Evolutionary conservation across 768 basidiomycete genomes (phyloP).

Genomic region (Strobilomyces confusus): DNA sequence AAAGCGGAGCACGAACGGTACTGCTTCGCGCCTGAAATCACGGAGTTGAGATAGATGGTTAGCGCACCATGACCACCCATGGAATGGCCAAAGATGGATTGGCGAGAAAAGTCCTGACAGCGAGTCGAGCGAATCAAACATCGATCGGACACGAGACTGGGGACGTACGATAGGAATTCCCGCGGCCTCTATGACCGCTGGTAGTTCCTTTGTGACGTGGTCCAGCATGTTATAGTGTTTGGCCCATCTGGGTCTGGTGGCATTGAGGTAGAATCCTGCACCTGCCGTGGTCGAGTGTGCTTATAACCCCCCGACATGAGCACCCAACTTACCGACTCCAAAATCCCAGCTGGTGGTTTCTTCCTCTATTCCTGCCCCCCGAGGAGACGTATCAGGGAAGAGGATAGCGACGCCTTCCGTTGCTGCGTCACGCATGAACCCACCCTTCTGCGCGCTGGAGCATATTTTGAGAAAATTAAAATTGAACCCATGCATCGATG

Average conservation of each 20-base stretch:
- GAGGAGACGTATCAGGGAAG: conserved; percentile 91
- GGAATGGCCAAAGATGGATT: conserved; percentile 93
- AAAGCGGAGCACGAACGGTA: conserved; percentile 91
- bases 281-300: conserved; percentile 30
- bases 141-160: background rate
- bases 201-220: conserved; percentile 81
- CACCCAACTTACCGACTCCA: conserved; percentile 59
- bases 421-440: conserved; percentile 82
- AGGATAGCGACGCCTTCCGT: conserved; percentile 85
- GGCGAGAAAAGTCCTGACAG: conserved; percentile 69
- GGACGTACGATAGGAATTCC: conserved; percentile 71
- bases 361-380: conserved; percentile 82
- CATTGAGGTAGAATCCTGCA: conserved; percentile 95
- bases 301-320: background rate
- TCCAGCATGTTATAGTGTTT: conserved; percentile 88
- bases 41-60: conserved; percentile 78
- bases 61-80: conserved; percentile 98
- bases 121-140: background rate
- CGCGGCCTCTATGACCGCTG: conserved; percentile 67
- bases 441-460: conserved; percentile 85
- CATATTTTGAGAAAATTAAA: background rate
- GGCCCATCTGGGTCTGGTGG: conserved; percentile 69
- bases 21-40: conserved; percentile 45
- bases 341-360: conserved; percentile 87
- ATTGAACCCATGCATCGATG: no score